Percentiles rank a stretch among this genome's conserved stretches.
These are phyloP conservation scores for Blastomyces silverae DNA, from an alignment of 2,329 filamentous ascomycete species.

Conservation along the genomic window DNA sequence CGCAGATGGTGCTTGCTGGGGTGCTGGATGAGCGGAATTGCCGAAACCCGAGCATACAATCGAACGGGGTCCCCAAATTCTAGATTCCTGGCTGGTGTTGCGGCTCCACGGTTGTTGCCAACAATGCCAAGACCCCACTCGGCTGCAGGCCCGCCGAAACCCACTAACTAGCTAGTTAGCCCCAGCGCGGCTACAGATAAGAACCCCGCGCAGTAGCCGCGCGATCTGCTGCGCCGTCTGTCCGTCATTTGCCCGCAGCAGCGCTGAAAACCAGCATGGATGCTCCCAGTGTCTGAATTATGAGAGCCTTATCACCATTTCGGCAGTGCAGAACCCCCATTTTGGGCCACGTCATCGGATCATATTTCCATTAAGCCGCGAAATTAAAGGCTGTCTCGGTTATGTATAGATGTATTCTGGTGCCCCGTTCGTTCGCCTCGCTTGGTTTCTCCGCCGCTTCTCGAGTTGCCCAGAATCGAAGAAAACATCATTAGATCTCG, in stretches of 20 bases:
- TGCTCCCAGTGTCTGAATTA: background rate
- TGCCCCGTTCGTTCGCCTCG: background rate
- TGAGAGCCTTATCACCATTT: background rate
- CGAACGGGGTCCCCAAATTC: too few species aligned
- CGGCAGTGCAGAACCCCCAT: background rate
- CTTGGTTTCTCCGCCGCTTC: background rate
- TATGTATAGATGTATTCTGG: background rate
- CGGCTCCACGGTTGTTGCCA: too few species aligned
- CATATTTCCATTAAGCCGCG: background rate
- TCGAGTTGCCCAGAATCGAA: background rate
- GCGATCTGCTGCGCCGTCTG: too few species aligned
- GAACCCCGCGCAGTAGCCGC: background rate
- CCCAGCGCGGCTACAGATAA: background rate
- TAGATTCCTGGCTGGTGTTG: too few species aligned
- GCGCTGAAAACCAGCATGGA: background rate
- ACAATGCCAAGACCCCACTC: background rate
- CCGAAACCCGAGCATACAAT: too few species aligned
- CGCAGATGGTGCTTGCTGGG: background rate
- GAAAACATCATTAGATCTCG: background rate
- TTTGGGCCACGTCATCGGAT: background rate
- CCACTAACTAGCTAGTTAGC: too few species aligned
- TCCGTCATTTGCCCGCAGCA: too few species aligned
- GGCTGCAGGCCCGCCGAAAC: too few species aligned
- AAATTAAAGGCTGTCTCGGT: background rate
- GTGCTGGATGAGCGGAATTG: background rate